Evolutionary conservation across 148 eudicot species (phyloP), one percentile per base, ranked within the genome.

Genomic region (Spergularia marina): DNA sequence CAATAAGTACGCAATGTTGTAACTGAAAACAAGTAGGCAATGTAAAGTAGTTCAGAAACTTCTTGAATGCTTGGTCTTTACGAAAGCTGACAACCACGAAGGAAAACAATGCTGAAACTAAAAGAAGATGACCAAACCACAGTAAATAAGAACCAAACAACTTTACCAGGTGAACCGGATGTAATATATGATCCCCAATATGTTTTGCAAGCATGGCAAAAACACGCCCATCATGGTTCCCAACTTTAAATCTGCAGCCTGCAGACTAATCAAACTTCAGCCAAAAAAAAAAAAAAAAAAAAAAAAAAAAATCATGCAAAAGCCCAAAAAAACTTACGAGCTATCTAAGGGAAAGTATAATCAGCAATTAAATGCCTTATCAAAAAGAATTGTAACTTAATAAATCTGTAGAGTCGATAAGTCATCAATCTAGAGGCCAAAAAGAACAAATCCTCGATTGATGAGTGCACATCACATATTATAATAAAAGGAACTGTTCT

Each of bases 211-310:
- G 81, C 99, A 96, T 47, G 99, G 99, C 74, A 96, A 81, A 75
- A 96, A 96, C 58, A 96, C 99, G 61, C 99, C 99, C 98, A 92
- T 92, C 89, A 88, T 77, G 64, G 99, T 96, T 71, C 99, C 99
- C 74, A 84, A 65, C 85, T 96, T 92, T 73, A 87, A 53, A 53
- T 83, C 85, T 64, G 82, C 52, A 74, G 53, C 66, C 99, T 96
- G 94, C 76, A 85, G 68, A 39, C 77, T 23, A 69, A 53, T 54
- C 6, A n/a, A 65, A 52, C 21, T 60, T 73, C 34, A 73, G 52
- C 41, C 0, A 23, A 23, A 23, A 23, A 23, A 23, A 23, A 61
- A 51, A 23, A 23, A 23, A 23, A 23, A 23, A 23, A 23, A 61
- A 51, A 44, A 40, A 44, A 40, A 64, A 13, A 41, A 34, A 71